Evolutionary conservation across 805 yeast species (phyloP).

Genomic region (Candida maris): DNA sequence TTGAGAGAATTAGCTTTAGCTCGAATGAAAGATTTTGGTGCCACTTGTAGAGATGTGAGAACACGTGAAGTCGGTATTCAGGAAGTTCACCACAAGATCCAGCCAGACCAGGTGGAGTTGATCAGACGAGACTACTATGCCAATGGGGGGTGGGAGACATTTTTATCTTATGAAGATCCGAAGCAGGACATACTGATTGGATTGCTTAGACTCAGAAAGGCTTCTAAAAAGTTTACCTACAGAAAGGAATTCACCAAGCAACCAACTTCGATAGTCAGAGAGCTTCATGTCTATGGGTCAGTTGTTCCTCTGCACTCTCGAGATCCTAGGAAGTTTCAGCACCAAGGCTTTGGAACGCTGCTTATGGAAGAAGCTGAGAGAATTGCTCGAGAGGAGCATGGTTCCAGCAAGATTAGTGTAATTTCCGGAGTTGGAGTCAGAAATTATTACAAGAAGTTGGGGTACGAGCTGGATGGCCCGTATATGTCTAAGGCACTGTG

Average conservation of each 20-base stretch:
- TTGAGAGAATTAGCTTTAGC: constrained; percentile 92
- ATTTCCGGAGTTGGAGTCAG: constrained; percentile 98
- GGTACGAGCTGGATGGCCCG: constrained; percentile 92
- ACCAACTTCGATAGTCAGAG: constrained; percentile 93
- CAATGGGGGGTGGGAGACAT: constrained; percentile 98
- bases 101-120: constrained; percentile 95
- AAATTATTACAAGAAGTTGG: constrained; percentile 89
- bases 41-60: constrained; percentile 91
- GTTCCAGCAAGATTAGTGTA: constrained; percentile 85
- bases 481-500: constrained; percentile 75
- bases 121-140: constrained; percentile 95
- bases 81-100: constrained; percentile 94
- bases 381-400: constrained; percentile 93
- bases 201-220: constrained; percentile 78
- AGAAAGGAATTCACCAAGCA: constrained; percentile 82
- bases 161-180: constrained; percentile 93
- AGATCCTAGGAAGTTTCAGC: constrained; percentile 97
- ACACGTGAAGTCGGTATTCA: constrained; percentile 98
- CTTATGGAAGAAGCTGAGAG: constrained; percentile 98
- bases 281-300: constrained; percentile 94
- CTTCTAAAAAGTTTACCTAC: constrained; percentile 84
- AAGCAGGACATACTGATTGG: constrained; percentile 95
- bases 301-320: constrained; percentile 95
- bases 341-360: constrained; percentile 97
- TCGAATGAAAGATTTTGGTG: constrained; percentile 97